phyloP scores from a whole-genome alignment of 768 basidiomycete species.

The Amanita brunnescens region DNA sequence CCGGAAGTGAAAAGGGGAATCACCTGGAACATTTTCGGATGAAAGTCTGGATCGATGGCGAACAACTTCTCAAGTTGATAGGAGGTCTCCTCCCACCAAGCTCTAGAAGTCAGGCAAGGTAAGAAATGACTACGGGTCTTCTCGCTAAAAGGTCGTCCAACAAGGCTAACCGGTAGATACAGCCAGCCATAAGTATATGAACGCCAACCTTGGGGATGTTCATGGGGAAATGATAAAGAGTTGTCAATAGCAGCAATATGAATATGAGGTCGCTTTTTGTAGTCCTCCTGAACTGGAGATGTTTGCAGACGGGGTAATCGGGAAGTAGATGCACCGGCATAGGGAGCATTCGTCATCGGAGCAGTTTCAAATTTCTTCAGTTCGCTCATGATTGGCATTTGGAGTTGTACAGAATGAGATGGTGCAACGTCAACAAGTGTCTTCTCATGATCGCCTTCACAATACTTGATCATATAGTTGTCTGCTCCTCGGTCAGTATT shows the following conservation, averaged over 20 bases:
- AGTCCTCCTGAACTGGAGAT: slow-evolving; percentile 27
- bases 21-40: slow-evolving; percentile 84
- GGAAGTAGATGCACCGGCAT: slow-evolving; percentile 27
- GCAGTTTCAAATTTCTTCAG: slow-evolving; percentile 39
- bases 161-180: slow-evolving; percentile 76
- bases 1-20: slow-evolving; percentile 6
- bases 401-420: slow-evolving; percentile 51
- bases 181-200: slow-evolving; percentile 87
- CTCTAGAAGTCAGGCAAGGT: slow-evolving; percentile 70
- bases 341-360: slow-evolving; percentile 21
- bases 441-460: slow-evolving; percentile 74
- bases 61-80: slow-evolving; percentile 70
- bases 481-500: slow-evolving; percentile 86
- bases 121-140: slow-evolving; percentile 77
- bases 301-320: slow-evolving; percentile 27
- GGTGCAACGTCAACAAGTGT: slow-evolving; percentile 73
- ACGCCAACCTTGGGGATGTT: slow-evolving; percentile 73
- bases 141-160: slow-evolving; percentile 80
- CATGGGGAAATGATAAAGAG: slow-evolving; percentile 85
- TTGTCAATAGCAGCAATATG: slow-evolving; percentile 94
- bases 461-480: slow-evolving; percentile 91
- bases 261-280: slow-evolving; percentile 65
- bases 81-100: slow-evolving; percentile 89
- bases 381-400: slow-evolving; percentile 71
- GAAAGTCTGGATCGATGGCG: slow-evolving; percentile 77